These are phyloP conservation scores for Yarrowia bubula DNA, from an alignment of 805 yeast genomes.

Conservation along the genomic window DNA sequence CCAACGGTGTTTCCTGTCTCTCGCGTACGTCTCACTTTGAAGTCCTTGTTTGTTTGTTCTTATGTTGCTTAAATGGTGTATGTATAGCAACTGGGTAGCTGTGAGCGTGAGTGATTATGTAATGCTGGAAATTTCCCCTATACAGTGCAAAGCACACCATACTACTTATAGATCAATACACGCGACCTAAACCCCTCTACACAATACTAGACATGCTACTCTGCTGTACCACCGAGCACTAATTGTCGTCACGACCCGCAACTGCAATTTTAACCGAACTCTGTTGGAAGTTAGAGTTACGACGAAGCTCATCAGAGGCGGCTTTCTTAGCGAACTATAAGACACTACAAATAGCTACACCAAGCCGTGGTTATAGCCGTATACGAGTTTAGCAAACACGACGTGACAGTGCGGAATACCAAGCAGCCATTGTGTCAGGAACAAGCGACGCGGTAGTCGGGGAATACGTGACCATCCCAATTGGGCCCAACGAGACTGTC, in stretches of 20 bases:
- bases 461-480: too few species aligned
- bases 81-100: background rate
- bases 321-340: background rate
- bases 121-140: background rate
- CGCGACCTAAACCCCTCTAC: too few species aligned
- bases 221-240: background rate
- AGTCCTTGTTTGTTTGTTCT: background rate
- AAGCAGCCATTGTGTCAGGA: too few species aligned
- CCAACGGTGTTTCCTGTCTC: background rate
- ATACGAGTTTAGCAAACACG: background rate
- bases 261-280: conserved; percentile 1
- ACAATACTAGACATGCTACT: background rate
- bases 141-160: too few species aligned
- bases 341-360: too few species aligned
- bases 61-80: conserved; percentile 14
- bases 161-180: too few species aligned
- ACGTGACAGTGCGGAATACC: too few species aligned
- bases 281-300: background rate
- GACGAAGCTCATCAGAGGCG: background rate
- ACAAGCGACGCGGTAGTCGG: too few species aligned
- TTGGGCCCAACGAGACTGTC: too few species aligned
- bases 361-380: background rate
- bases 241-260: background rate
- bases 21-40: background rate
- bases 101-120: background rate